A percentile compares a stretch with the other conserved stretches of the same genome.
These are phyloP conservation scores for Verticillium zaregamsianum DNA, from an alignment of 2,329 filamentous ascomycete species.

Conservation along the genomic window DNA sequence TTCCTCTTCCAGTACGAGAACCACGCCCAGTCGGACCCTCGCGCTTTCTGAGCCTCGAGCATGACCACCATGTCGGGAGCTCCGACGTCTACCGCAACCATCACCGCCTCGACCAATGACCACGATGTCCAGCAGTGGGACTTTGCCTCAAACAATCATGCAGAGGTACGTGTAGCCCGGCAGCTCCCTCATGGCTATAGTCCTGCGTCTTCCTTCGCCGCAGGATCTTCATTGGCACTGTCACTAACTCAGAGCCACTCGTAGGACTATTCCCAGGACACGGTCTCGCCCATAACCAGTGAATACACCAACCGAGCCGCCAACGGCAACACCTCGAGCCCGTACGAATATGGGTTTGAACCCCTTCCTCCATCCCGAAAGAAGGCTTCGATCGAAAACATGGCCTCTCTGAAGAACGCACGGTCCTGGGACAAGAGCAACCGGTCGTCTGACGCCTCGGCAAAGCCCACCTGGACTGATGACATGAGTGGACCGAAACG, in stretches of 20 bases:
- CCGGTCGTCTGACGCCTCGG: slow-evolving; percentile 14
- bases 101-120: slow-evolving; percentile 44
- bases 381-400: slow-evolving; percentile 30
- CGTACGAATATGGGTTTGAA: slow-evolving; percentile 14
- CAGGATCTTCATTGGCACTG: neutral
- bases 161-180: slow-evolving; percentile 26
- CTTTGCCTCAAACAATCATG: slow-evolving; percentile 21
- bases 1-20: neutral
- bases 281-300: slow-evolving; percentile 7
- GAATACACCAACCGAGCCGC: slow-evolving; percentile 9
- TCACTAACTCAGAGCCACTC: neutral
- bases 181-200: too few species aligned
- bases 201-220: neutral
- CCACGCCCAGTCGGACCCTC: neutral
- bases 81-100: slow-evolving; percentile 40
- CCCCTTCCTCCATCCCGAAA: slow-evolving; percentile 21
- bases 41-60: slow-evolving; percentile 3
- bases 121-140: slow-evolving; percentile 45
- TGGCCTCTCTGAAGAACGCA: slow-evolving; percentile 12
- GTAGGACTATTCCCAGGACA: slow-evolving; percentile 15
- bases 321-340: slow-evolving; percentile 18
- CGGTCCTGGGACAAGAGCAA: slow-evolving; percentile 11
- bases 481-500: slow-evolving; percentile 32
- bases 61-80: slow-evolving; percentile 53
- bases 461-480: slow-evolving; percentile 17